Evolutionary conservation across 768 basidiomycete genomes (phyloP).

Genomic region (Leucosporidium creatinivorum): DNA sequence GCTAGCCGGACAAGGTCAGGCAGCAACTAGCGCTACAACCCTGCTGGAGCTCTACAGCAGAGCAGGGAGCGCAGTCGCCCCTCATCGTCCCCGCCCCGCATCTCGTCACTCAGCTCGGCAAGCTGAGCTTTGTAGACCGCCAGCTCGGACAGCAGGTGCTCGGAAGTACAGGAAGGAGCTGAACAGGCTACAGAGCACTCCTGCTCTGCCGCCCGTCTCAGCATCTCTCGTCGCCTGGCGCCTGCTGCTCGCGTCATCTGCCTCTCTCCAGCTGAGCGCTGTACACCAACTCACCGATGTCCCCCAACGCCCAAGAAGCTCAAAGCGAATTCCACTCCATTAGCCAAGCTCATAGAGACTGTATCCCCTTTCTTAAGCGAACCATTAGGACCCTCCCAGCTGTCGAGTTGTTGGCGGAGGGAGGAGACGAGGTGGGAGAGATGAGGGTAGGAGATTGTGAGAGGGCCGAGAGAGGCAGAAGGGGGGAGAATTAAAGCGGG

Average conservation of each 20-base stretch:
- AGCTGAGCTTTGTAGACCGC: background rate
- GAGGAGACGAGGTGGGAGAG: slow-evolving; percentile 10
- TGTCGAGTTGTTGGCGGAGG: slow-evolving; percentile 17
- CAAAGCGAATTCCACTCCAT: slow-evolving; percentile 24
- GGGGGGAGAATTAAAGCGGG: slow-evolving; percentile 23
- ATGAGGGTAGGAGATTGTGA: slow-evolving; percentile 7
- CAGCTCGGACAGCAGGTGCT: too few species aligned
- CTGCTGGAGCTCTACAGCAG: background rate
- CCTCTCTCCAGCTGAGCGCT: too few species aligned
- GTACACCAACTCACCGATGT: slow-evolving; percentile 12
- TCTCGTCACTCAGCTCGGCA: too few species aligned
- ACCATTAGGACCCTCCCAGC: background rate
- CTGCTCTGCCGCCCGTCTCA: too few species aligned
- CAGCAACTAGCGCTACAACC: too few species aligned
- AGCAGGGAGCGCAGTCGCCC: too few species aligned
- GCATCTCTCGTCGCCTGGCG: too few species aligned
- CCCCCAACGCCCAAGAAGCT: slow-evolving; percentile 23
- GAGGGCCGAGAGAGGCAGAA: background rate
- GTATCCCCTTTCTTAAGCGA: slow-evolving; percentile 10
- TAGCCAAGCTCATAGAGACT: slow-evolving; percentile 25
- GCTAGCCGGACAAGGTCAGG: too few species aligned
- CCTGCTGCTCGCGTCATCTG: background rate
- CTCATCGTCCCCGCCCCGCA: too few species aligned
- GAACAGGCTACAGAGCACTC: background rate
- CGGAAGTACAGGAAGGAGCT: too few species aligned